Conservation (phyloP, 2,329 filamentous ascomycete species). For the Helminthosporium solani region DNA sequence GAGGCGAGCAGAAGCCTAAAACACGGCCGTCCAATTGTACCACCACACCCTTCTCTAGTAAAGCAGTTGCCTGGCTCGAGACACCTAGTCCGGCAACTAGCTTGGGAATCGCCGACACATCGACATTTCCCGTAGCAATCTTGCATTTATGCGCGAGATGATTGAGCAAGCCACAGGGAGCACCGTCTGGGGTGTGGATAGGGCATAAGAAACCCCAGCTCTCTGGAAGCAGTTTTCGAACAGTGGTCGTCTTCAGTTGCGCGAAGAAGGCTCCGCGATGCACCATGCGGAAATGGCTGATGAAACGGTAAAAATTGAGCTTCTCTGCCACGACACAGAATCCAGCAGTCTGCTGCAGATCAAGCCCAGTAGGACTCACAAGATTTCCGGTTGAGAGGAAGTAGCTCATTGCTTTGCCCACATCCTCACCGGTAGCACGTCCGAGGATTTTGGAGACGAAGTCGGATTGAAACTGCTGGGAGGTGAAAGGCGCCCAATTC, state of each 20-base stretch:
- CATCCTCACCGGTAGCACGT: conserved; percentile 75
- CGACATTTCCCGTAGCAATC: conserved; percentile 73
- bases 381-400: conserved; percentile 96
- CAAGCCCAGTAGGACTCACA: conserved; percentile 84
- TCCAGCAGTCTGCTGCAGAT: conserved; percentile 90
- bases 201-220: conserved; percentile 98
- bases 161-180: conserved; percentile 90
- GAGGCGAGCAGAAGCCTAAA: conserved; percentile 84
- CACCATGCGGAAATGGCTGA: conserved; percentile 98
- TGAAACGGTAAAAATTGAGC: conserved; percentile 98
- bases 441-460: conserved; percentile 77
- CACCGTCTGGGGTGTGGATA: conserved; percentile 94
- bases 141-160: conserved; percentile 94
- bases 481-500: conserved; percentile 63
- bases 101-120: conserved; percentile 72
- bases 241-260: conserved; percentile 93
- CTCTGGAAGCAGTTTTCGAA: conserved; percentile 91
- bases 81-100: conserved; percentile 80
- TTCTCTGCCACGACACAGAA: conserved; percentile 98
- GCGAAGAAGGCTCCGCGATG: conserved; percentile 99
- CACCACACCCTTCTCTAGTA: conserved; percentile 78
- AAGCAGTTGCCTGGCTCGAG: conserved; percentile 71
- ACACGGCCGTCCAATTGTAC: conserved; percentile 90
- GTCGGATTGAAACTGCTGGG: conserved; percentile 72
- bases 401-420: conserved; percentile 75